Evolutionary conservation across 306 rosid species (phyloP).

Genomic region (Inga laurina): DNA sequence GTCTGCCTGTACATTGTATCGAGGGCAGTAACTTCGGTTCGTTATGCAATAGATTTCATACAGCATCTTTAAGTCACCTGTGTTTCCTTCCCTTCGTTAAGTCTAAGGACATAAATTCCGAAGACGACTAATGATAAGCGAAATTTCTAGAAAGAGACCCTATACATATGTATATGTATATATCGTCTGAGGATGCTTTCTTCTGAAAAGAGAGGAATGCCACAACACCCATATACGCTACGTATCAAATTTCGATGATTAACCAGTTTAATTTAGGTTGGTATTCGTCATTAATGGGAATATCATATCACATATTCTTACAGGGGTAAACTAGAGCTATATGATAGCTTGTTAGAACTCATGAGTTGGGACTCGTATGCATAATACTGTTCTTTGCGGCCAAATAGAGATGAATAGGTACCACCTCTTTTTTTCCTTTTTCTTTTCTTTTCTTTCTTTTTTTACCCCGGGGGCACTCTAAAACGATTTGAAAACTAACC

Average conservation of each 20-base stretch:
- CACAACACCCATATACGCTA: not conserved
- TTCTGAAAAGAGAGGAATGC: not conserved
- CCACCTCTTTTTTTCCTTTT: not conserved
- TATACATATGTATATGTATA: no score
- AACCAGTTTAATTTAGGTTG: not conserved
- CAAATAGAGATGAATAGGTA: no score
- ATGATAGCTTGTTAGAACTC: not conserved
- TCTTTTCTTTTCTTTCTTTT: not conserved
- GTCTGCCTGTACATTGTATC: conserved; percentile 14
- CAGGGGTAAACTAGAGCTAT: not conserved
- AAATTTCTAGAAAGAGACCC: not conserved
- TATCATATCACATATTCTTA: not conserved
- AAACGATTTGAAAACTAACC: not conserved
- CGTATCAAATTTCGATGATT: not conserved
- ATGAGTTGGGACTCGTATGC: not conserved
- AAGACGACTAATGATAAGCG: not conserved
- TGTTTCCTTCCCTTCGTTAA: not conserved
- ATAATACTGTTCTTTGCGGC: not conserved
- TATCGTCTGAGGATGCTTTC: not conserved
- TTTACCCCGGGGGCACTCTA: not conserved
- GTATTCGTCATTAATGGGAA: not conserved
- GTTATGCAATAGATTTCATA: conserved; percentile 8
- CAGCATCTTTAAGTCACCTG: not conserved
- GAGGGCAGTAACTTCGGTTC: not conserved
- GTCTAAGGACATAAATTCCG: not conserved